Evolutionary conservation across 192 early-diverging fungal species (phyloP).

Genomic region (Anaeromyces robustus): DNA sequence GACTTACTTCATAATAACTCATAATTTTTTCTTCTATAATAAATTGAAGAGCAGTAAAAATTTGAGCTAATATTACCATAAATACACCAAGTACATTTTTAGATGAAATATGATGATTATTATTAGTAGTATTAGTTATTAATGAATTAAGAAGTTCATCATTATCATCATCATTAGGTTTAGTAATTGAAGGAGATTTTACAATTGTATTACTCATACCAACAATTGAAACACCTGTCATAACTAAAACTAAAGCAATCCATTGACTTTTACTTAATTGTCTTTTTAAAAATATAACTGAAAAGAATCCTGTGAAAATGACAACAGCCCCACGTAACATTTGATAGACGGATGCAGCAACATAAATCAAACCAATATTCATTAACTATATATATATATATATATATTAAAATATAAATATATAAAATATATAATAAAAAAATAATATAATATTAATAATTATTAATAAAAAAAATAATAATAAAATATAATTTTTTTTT

Average conservation of each 20-base stretch:
- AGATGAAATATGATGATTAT: background rate
- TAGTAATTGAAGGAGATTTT: slow-evolving; percentile 16
- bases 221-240: slow-evolving; percentile 77
- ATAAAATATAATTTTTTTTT: slow-evolving; percentile 10
- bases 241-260: slow-evolving; percentile 65
- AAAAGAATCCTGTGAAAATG: slow-evolving; percentile 83
- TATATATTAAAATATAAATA: slow-evolving; percentile 55
- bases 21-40: slow-evolving; percentile 93
- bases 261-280: slow-evolving; percentile 64
- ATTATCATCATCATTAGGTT: slow-evolving; percentile 5
- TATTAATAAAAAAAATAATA: too few species aligned
- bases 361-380: slow-evolving; percentile 93
- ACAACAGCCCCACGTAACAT: slow-evolving; percentile 95
- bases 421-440: slow-evolving; percentile 14
- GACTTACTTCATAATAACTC: slow-evolving; percentile 54
- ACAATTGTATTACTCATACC: slow-evolving; percentile 42
- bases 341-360: slow-evolving; percentile 79
- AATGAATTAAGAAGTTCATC: slow-evolving; percentile 6
- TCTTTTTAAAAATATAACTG: slow-evolving; percentile 66
- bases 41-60: slow-evolving; percentile 88
- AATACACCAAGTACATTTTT: slow-evolving; percentile 50
- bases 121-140: too few species aligned
- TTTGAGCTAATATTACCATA: slow-evolving; percentile 76
- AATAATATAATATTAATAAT: too few species aligned
- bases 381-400: slow-evolving; percentile 41